Evolutionary conservation across 1,284 basidiomycete species (phyloP), one percentile per base, ranked within the genome.

Genomic region (Ganoderma lingzhi): DNA sequence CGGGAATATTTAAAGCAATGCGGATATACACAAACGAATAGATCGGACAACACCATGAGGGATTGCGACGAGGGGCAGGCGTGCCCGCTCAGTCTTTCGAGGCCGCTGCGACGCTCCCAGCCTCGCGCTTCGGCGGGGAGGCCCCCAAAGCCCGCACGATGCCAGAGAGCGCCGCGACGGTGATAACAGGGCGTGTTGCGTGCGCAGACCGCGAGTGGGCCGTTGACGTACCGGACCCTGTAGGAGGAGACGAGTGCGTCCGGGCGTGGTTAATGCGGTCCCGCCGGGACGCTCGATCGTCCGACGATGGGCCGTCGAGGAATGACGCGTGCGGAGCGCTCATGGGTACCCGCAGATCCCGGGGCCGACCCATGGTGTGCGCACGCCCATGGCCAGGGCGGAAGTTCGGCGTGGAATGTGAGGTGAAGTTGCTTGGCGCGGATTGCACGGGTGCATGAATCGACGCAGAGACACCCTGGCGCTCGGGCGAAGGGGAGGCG

Each of bases 201-300:
- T 89, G 86, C 28, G 81, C 79, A 28, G 78, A 67, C 44, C 87
- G 86, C 44, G 83, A 64, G 60, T 74, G 75, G 14, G 71, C 73
- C 6, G 70, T 64, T 1, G 71, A 68, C n/a, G 71, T 73, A 4
- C 77, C 78, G 10, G 76, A 70, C 35, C 77, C 77, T 12, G 75
- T 75, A 17, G 89, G 87, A n/a, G 90, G 88, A 17, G 90, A 85
- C 0, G 91, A 92, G 72, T 89, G 90, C 58, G 88, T 90, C 45
- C 90, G 86, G 15, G 82, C 77, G 76, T 92, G 89, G 53, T 77
- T 71, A 23, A 71, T 56, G 48, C 72, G 69, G 58, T 69, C 70
- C 62, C 70, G 30, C 39, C 66, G 67, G 53, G 72, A 67, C 10
- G 66, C 53, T 66, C 70, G 53, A 28, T 68, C 70, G 72, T 76